Conservation (phyloP, 257 asterid species). For the Misopates orontium region DNA sequence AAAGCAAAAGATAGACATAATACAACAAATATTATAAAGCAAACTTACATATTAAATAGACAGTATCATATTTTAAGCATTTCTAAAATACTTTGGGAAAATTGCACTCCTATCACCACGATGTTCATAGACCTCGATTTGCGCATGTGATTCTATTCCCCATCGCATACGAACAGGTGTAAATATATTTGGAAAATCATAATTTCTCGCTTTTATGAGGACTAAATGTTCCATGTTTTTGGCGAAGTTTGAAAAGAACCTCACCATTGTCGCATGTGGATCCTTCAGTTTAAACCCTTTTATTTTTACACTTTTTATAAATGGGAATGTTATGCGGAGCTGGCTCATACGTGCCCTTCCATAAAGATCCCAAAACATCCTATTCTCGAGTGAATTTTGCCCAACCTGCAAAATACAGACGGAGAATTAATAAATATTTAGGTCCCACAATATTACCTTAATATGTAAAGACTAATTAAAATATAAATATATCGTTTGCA, state of each 20-base stretch:
- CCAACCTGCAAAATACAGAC: constrained; percentile 30
- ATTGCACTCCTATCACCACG: neutral
- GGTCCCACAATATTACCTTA: neutral
- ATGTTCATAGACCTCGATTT: neutral
- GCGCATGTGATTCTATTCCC: neutral
- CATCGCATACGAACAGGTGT: neutral
- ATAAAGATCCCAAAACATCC: constrained; percentile 18
- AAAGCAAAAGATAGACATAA: no score
- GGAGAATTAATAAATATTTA: neutral
- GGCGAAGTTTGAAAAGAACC: constrained; percentile 10
- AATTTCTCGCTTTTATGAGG: neutral
- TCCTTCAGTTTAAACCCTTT: constrained; percentile 31
- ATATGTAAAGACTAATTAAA: neutral
- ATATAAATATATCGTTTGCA: no score
- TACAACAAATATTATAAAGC: no score
- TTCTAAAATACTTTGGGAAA: neutral
- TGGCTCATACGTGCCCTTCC: constrained; percentile 12
- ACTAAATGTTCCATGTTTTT: neutral
- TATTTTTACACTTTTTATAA: constrained; percentile 24
- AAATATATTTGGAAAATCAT: neutral
- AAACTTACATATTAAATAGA: no score
- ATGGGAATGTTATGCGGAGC: constrained; percentile 8
- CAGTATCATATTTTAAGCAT: neutral
- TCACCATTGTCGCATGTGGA: constrained; percentile 21
- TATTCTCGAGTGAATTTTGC: constrained; percentile 24